Percentiles rank a stretch among this genome's conserved stretches.
Conservation (phyloP, 257 asterid species). For the Knoxia roxburghii region DNA sequence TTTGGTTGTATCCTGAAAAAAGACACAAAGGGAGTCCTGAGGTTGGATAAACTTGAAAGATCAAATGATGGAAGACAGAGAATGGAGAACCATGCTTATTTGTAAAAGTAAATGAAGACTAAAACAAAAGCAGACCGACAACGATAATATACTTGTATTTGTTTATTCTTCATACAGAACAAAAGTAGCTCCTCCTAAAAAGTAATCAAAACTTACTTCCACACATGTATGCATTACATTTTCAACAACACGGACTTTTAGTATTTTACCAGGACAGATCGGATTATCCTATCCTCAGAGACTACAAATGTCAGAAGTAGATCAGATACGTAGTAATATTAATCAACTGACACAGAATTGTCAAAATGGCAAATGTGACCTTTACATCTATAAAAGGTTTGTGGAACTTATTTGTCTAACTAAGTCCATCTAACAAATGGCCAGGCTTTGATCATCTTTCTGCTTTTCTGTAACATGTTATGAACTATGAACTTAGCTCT, state of each 20-base stretch:
- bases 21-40: conserved; percentile 15
- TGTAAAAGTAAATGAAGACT: conserved; percentile 1
- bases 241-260: background rate
- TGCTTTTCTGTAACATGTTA: background rate
- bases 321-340: no score
- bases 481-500: no score
- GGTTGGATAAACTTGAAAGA: conserved; percentile 10
- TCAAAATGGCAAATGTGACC: background rate
- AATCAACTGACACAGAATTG: background rate
- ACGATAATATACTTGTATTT: background rate
- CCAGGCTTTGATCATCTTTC: background rate
- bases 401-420: background rate
- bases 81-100: background rate
- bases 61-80: background rate
- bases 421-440: background rate
- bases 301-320: no score
- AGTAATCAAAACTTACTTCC: background rate
- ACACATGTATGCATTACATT: background rate
- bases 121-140: background rate
- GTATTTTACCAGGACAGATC: background rate
- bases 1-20: conserved; percentile 74
- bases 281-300: background rate
- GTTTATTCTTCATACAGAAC: background rate
- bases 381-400: background rate
- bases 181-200: background rate